A percentile compares a stretch with the other conserved stretches of the same genome.
Conservation (phyloP, 257 asterid species). For the Fraxinus excelsior region DNA sequence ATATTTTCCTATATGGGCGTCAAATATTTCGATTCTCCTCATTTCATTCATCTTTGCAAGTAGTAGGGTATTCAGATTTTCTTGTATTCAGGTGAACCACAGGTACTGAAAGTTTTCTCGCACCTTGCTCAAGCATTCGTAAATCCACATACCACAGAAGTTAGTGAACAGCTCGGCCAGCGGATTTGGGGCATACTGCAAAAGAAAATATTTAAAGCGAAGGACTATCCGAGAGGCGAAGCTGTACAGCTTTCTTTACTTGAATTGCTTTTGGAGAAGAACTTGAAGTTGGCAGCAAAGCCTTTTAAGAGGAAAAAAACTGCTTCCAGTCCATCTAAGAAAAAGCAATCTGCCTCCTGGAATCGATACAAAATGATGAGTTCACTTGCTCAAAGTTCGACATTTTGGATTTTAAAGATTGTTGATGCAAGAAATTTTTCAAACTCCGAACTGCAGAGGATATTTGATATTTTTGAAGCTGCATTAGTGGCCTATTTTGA, state of each 20-base stretch:
- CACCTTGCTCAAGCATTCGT: constrained; percentile 79
- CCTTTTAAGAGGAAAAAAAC: constrained; percentile 87
- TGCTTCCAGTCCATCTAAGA: constrained; percentile 60
- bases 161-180: constrained; percentile 94
- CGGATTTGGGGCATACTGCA: constrained; percentile 93
- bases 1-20: background rate
- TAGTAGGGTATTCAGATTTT: constrained; percentile 11
- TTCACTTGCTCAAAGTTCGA: constrained; percentile 80
- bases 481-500: constrained; percentile 65
- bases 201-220: constrained; percentile 89
- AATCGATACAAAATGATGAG: constrained; percentile 71
- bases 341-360: constrained; percentile 80
- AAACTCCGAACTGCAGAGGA: constrained; percentile 54
- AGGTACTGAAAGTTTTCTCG: constrained; percentile 70
- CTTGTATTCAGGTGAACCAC: constrained; percentile 71
- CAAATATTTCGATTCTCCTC: background rate
- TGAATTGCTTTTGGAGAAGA: constrained; percentile 74
- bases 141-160: constrained; percentile 84
- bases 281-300: constrained; percentile 78
- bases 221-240: constrained; percentile 81
- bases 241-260: constrained; percentile 60
- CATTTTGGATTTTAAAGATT: constrained; percentile 82
- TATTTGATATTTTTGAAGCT: constrained; percentile 56
- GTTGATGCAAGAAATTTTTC: constrained; percentile 66
- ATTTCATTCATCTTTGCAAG: background rate